Conservation (phyloP, 768 basidiomycete species). For the Lenzites betulinus region DNA sequence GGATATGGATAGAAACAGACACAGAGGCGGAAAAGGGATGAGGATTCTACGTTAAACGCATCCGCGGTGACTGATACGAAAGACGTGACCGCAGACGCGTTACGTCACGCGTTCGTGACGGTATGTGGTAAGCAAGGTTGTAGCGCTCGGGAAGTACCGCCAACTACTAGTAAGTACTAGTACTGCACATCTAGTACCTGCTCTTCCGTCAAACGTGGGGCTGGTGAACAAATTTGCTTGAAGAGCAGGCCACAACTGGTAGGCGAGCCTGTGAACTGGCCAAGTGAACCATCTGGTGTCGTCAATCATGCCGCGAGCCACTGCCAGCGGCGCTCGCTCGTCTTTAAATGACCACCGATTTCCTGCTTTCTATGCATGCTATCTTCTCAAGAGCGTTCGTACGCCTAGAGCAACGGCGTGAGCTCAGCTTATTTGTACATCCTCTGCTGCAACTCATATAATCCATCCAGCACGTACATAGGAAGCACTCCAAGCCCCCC, state of each 20-base stretch:
- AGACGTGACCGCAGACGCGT: neutral
- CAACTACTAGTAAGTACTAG: no score
- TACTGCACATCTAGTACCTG: no score
- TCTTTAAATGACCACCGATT: slow-evolving; percentile 42
- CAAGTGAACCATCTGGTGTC: no score
- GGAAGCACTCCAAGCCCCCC: slow-evolving; percentile 72
- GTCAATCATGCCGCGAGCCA: slow-evolving; percentile 16
- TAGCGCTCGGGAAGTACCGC: no score
- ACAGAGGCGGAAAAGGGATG: neutral
- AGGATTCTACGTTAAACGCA: no score
- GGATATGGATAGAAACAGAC: neutral
- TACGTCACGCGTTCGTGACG: slow-evolving; percentile 9
- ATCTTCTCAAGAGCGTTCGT: slow-evolving; percentile 70
- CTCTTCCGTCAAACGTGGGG: no score
- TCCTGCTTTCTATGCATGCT: slow-evolving; percentile 80
- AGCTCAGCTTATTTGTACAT: slow-evolving; percentile 5
- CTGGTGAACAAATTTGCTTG: no score
- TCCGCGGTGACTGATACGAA: no score
- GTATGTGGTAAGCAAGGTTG: no score
- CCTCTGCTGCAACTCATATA: neutral
- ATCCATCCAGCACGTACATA: slow-evolving; percentile 62
- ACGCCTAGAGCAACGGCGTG: slow-evolving; percentile 51
- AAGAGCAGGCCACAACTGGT: no score
- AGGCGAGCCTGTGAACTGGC: no score
- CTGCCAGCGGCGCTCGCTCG: no score